A percentile compares a stretch with the other conserved stretches of the same genome.
Evolutionary conservation across 768 basidiomycete species (phyloP).

Genomic region (Lactarius sp.): DNA sequence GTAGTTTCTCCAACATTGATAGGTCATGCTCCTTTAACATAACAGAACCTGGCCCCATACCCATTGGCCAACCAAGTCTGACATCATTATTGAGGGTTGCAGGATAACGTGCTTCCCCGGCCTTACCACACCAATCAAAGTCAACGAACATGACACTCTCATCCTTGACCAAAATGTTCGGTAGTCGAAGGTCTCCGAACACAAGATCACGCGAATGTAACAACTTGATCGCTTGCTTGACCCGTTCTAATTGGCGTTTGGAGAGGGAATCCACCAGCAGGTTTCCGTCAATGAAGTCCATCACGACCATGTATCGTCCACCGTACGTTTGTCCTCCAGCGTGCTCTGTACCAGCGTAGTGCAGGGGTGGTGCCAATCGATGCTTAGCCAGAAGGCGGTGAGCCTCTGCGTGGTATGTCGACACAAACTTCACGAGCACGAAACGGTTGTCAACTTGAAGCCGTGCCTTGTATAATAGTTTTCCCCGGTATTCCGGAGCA

Average conservation of each 20-base stretch:
- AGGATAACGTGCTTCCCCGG: conserved; percentile 24
- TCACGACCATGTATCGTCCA: conserved; percentile 18
- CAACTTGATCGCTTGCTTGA: conserved; percentile 13
- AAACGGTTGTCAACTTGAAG: background rate
- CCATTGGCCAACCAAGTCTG: too few species aligned
- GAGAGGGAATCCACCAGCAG: background rate
- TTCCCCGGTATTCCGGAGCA: too few species aligned
- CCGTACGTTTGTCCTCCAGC: conserved; percentile 2
- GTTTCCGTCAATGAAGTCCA: conserved; percentile 17
- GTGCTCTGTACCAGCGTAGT: conserved; percentile 7
- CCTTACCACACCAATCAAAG: conserved; percentile 29
- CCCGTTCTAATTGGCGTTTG: background rate
- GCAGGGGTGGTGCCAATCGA: conserved; percentile 13
- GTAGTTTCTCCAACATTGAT: too few species aligned
- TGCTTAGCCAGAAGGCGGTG: conserved; percentile 7
- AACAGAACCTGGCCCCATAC: too few species aligned
- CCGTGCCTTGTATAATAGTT: background rate
- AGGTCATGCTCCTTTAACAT: too few species aligned
- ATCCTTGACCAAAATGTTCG: conserved; percentile 29
- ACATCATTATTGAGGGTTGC: too few species aligned
- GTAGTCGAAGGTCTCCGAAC: conserved; percentile 32
- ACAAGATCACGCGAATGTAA: conserved; percentile 28
- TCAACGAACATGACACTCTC: conserved; percentile 26
- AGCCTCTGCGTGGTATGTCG: background rate
- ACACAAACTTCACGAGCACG: background rate